Base-by-base conservation (phyloP, 2,329 filamentous ascomycete species). In the Colletotrichum tamarilloi region DNA sequence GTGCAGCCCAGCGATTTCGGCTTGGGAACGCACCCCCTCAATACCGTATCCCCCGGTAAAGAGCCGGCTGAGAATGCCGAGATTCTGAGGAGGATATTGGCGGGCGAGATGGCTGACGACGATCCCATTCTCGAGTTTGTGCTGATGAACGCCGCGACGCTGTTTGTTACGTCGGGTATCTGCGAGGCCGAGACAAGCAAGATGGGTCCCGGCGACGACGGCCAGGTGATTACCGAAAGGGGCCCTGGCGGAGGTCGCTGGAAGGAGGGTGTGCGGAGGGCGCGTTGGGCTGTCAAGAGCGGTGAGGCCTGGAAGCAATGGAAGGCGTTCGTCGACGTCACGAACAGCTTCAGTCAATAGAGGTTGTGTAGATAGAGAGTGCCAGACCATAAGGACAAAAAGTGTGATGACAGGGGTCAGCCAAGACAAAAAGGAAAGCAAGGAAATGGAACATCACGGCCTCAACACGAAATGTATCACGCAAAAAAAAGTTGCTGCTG, bases 61-160 rank as follows among this genome's bases (percentile, higher is more conserved):
- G 91, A 93, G 78, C 95, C 97, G 1, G 89, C 90, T 62, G 93
- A 97, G 83, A 99, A 99, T 80, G 97, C 97, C 0, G 88, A 88
- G 74, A 97, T 98, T 59, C 84, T 99, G 73, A 92, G 92, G 81
- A 89, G 88, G 74, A 93, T 99, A 56, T 84, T 99, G 70, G 87
- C 88, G 64, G 93, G 93, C 75, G 89, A 97, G 82, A 82, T 97
- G 59, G 85, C 91, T 1, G 88, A 89, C 12, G 91, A 97, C 77
- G 91, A 98, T 77, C 95, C 97, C 0, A 94, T 99, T 65, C 83
- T 98, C 74, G 93, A 97, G 80, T 99, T 99, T 80, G 95, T 99
- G 24, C 88, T 98, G 64, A 93, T 98, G 84, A 99, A 99, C 80
- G 94, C 96, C 1, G 95, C 96, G 0, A 94, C 95, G 1, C 85